Conservation (phyloP, 1,284 basidiomycete species). For the Leccinum griseonigrum region DNA sequence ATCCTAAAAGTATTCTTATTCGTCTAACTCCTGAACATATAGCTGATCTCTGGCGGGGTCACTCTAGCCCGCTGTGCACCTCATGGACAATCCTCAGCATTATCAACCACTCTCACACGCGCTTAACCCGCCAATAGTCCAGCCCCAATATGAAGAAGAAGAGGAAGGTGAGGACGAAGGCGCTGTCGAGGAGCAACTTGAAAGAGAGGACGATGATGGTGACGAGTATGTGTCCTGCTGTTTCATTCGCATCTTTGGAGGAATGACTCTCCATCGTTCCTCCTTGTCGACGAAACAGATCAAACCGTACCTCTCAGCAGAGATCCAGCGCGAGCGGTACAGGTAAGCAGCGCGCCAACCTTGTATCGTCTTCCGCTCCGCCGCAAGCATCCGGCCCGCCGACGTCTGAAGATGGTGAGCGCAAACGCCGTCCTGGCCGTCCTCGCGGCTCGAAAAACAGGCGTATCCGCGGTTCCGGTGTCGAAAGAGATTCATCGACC, state of each 20-base stretch:
- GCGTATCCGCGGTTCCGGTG: conserved; percentile 41
- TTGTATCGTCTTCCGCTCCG: conserved; percentile 12
- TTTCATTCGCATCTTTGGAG: conserved; percentile 4
- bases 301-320: conserved; percentile 22
- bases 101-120: conserved; percentile 79
- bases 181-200: conserved; percentile 65
- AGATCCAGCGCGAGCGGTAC: conserved; percentile 13
- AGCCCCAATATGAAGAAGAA: conserved; percentile 35
- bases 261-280: conserved; percentile 2
- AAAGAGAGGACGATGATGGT: conserved; percentile 38
- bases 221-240: conserved; percentile 28
- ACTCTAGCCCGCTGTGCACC: conserved; percentile 5
- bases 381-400: conserved; percentile 21
- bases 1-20: conserved; percentile 21
- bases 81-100: conserved; percentile 73
- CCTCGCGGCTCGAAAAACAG: conserved; percentile 75
- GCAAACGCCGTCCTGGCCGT: conserved; percentile 68
- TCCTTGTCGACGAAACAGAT: conserved; percentile 15
- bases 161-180: conserved; percentile 67
- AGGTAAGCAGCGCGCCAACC: conserved; percentile 22
- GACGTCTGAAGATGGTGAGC: conserved; percentile 29
- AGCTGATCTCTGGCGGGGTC: conserved; percentile 13
- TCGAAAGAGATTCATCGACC: conserved; percentile 26
- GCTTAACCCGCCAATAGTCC: conserved; percentile 53
- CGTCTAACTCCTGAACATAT: conserved; percentile 27